Percentiles rank a stretch among this genome's conserved stretches.
Conservation (phyloP, 2,329 filamentous ascomycete species). For the Botrytis medusae region DNA sequence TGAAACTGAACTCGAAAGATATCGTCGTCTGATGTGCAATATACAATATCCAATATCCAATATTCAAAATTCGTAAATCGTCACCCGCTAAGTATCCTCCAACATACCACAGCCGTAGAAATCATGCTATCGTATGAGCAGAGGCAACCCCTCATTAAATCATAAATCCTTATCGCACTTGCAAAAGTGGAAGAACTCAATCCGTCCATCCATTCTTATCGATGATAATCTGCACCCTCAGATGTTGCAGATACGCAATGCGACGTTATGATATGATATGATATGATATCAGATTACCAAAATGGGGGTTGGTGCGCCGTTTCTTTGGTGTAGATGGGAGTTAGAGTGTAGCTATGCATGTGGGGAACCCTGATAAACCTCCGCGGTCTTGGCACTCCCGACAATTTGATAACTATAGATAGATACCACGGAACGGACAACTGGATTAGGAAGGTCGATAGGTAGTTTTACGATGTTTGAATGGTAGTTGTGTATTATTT, state of each 20-base stretch:
- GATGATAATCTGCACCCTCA: not conserved
- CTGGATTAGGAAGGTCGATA: not conserved
- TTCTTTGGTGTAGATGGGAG: not conserved
- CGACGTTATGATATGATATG: not conserved
- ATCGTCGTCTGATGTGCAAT: not conserved
- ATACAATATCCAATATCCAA: not conserved
- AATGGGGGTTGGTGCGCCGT: not conserved
- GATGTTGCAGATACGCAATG: not conserved
- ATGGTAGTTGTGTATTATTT: not conserved
- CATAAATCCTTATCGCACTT: not conserved
- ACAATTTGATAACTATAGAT: not conserved
- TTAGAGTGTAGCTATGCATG: not conserved
- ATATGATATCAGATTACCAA: slow-evolving; percentile 2
- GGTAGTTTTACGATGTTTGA: not conserved
- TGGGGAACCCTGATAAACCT: not conserved
- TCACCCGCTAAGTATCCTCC: not conserved
- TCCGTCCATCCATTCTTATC: not conserved
- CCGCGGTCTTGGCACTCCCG: not conserved
- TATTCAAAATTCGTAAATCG: not conserved
- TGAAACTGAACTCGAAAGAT: not conserved
- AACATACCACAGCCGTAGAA: not conserved
- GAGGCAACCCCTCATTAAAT: not conserved
- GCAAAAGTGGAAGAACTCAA: not conserved
- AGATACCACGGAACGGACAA: not conserved
- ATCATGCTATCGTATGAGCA: not conserved